phyloP scores from a whole-genome alignment of 352 stramenopile species.

The Pythium rishiriense region DNA sequence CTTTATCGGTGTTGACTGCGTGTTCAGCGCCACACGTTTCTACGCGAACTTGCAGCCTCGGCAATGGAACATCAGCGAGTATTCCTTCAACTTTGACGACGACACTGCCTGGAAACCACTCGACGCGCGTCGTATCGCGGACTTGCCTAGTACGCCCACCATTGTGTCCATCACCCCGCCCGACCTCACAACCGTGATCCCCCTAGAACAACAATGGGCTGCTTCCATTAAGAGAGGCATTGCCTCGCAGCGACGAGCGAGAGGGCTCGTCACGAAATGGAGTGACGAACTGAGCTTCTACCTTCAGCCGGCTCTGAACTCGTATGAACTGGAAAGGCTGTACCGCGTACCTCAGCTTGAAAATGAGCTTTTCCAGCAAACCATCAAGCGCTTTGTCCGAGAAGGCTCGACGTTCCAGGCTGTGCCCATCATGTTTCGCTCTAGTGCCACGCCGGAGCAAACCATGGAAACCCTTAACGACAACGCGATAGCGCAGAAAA shows the following conservation, averaged over 20 bases:
- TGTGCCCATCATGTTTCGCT: conserved; percentile 68
- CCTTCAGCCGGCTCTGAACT: conserved; percentile 80
- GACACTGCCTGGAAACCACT: conserved; percentile 63
- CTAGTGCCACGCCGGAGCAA: conserved; percentile 29
- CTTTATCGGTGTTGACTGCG: conserved; percentile 79
- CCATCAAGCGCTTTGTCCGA: conserved; percentile 73
- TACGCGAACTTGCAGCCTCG: conserved; percentile 78
- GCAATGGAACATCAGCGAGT: conserved; percentile 40
- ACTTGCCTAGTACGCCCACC: conserved; percentile 40
- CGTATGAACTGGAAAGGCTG: conserved; percentile 85
- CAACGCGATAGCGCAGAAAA: conserved; percentile 51
- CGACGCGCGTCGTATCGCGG: conserved; percentile 45
- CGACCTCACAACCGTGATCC: conserved; percentile 27
- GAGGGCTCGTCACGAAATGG: conserved; percentile 68
- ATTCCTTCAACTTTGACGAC: conserved; percentile 63
- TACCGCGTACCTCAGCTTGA: conserved; percentile 64
- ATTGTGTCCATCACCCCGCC: conserved; percentile 35
- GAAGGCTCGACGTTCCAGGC: conserved; percentile 86
- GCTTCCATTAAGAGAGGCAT: conserved; percentile 41
- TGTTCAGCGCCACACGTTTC: conserved; percentile 77
- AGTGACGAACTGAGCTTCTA: conserved; percentile 78
- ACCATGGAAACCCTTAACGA: conserved; percentile 44
- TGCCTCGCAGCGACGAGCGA: conserved; percentile 37
- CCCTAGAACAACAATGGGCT: conserved; percentile 54
- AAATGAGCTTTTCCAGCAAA: conserved; percentile 84